Conservation (phyloP, 1,284 basidiomycete species). For the Athelia sp. region DNA sequence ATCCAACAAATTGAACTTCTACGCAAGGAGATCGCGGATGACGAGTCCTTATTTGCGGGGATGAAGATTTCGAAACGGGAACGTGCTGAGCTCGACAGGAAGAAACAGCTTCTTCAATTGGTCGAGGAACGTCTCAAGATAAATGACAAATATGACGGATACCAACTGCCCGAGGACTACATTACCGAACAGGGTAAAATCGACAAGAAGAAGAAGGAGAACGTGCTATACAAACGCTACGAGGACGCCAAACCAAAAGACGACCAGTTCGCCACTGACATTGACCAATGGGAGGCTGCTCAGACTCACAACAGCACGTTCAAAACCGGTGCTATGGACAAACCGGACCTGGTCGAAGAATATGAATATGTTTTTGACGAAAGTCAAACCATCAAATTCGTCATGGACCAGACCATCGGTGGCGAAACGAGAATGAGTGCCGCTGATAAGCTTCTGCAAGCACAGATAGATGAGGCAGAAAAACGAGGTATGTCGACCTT, state of each 20-base stretch:
- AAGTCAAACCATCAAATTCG: conserved; percentile 93
- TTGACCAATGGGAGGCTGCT: conserved; percentile 94
- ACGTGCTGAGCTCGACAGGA: conserved; percentile 76
- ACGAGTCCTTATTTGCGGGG: conserved; percentile 82
- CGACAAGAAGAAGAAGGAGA: conserved; percentile 94
- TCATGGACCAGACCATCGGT: conserved; percentile 78
- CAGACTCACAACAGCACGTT: conserved; percentile 90
- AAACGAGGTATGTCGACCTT: conserved; percentile 61
- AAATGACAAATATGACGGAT: conserved; percentile 92
- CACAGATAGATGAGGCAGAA: conserved; percentile 91
- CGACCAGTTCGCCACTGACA: conserved; percentile 91
- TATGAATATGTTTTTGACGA: conserved; percentile 99
- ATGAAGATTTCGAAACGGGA: conserved; percentile 90
- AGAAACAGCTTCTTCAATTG: conserved; percentile 88
- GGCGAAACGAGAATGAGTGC: conserved; percentile 71
- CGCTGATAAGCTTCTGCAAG: conserved; percentile 83
- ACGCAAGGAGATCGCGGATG: conserved; percentile 89
- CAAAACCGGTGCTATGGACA: conserved; percentile 87
- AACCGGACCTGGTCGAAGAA: conserved; percentile 71
- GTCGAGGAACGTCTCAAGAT: conserved; percentile 94
- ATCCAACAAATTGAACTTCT: conserved; percentile 94
- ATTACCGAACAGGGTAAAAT: conserved; percentile 98
- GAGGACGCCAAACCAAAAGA: conserved; percentile 88
- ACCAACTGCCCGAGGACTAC: conserved; percentile 95
- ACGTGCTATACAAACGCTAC: conserved; percentile 91